Evolutionary conservation across 2,329 filamentous ascomycete species (phyloP).

Genomic region (Ophiostoma triangulosporum): DNA sequence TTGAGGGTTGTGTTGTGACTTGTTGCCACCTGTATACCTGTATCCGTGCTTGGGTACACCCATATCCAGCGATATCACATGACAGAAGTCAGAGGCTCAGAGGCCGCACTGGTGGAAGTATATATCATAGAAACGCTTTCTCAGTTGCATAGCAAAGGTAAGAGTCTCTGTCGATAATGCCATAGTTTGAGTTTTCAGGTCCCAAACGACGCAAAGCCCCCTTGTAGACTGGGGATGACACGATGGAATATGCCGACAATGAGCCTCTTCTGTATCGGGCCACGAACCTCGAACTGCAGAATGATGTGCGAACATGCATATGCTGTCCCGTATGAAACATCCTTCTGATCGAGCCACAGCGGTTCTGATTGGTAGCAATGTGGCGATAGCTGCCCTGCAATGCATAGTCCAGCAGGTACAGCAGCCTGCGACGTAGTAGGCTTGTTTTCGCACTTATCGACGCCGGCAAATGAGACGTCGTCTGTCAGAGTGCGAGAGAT

Average conservation of each 20-base stretch:
- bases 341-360: neutral
- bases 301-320: neutral
- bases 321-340: slow-evolving; percentile 1
- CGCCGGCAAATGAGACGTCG: neutral
- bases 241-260: neutral
- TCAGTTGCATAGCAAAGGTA: too few species aligned
- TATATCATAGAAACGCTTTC: too few species aligned
- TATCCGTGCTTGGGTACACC: neutral
- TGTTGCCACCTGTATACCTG: neutral
- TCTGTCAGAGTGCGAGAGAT: neutral
- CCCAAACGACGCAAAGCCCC: too few species aligned
- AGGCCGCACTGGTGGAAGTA: neutral
- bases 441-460: neutral
- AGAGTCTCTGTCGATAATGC: too few species aligned
- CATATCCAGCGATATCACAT: neutral
- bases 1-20: neutral
- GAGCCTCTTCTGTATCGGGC: neutral
- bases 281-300: neutral
- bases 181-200: neutral
- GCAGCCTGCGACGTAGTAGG: neutral
- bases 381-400: neutral
- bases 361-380: neutral
- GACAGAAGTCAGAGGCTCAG: neutral
- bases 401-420: neutral
- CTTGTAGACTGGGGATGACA: neutral